Percentiles rank a stretch among this genome's conserved stretches.
Evolutionary conservation across 345 rosid genomes (phyloP).

Genomic region (Aethionema arabicum): DNA sequence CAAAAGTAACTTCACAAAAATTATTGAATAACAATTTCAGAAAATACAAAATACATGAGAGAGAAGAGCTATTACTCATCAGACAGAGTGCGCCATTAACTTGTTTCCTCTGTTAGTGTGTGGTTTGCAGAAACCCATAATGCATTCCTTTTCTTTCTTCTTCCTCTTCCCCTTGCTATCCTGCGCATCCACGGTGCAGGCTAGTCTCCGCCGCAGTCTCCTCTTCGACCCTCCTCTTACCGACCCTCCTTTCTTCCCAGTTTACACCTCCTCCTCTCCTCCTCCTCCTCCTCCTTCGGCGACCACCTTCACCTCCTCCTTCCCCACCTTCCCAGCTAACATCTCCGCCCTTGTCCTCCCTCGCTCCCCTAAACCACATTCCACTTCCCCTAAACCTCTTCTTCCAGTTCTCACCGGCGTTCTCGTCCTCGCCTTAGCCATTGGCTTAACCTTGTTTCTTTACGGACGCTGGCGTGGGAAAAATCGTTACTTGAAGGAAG

Average conservation of each 20-base stretch:
- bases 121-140: conserved; percentile 21
- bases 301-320: conserved; percentile 46
- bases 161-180: conserved; percentile 36
- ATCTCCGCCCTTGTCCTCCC: conserved; percentile 82
- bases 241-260: conserved; percentile 70
- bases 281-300: conserved; percentile 79
- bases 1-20: conserved; percentile 29
- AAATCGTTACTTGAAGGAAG: conserved; percentile 29
- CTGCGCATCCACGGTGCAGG: conserved; percentile 24
- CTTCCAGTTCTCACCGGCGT: conserved; percentile 51
- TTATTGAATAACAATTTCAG: conserved; percentile 10
- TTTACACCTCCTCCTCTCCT: conserved; percentile 47
- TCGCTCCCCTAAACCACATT: conserved; percentile 46
- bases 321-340: conserved; percentile 87
- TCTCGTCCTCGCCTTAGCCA: conserved; percentile 39
- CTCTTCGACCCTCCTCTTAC: conserved; percentile 63
- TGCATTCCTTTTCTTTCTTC: conserved; percentile 32
- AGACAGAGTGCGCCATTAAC: conserved; percentile 21
- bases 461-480: conserved; percentile 53
- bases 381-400: conserved; percentile 48
- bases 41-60: conserved; percentile 27
- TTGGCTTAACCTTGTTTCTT: conserved; percentile 38
- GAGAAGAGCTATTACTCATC: conserved; percentile 1
- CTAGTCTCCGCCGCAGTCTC: conserved; percentile 51
- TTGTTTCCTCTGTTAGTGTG: conserved; percentile 4